Base-by-base conservation (phyloP, 495 filamentous ascomycete genomes). In the Neurospora sublineolata region DNA sequence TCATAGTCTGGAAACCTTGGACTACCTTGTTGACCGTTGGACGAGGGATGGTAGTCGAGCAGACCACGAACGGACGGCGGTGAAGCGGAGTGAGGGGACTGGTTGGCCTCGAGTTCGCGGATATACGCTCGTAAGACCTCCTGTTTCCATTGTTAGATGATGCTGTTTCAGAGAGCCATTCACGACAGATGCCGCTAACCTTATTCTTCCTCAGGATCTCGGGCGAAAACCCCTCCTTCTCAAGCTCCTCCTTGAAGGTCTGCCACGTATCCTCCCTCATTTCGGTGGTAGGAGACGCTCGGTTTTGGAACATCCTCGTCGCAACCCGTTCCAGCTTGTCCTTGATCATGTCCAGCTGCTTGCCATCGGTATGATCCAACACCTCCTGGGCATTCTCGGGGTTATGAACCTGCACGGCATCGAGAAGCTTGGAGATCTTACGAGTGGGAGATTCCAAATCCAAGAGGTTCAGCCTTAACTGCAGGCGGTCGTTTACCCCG, bases 111-210 rank as follows among this genome's bases (percentile, higher is more conserved):
- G 72, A 87, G 78, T 76, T 87, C 81, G 27, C 85, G 82, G 68
- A 88, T 87, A 73, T 87, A 87, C 39, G 86, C 85, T 71, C 83
- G 80, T 14, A 88, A 78, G 27, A 87, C 81, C 73, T 86, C 85
- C 85, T 87, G 74, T 37, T 71, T 74, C 68, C 46, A 18, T 33
- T 67, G 71, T 73, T 4, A 73, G 71, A 30, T 18, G 36, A 11
- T 60, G 11, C 6, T n/a, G 33, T 41, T 20, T 41, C 44, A 68
- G 10, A 6, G 44, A 12, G 10, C 44, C 44, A 11, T 27, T 40
- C 39, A 71, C n/a, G 3, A 37, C 18, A 44, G 30, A 36, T 36
- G 16, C 23, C 23, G 41, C 80, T 60, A 74, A 86, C 83, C 81
- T 86, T 85, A 75, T 88, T 83, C 67, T 83, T 82, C 67, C 77